Evolutionary conservation across 305 asterid genomes (phyloP), one percentile per base, ranked within the genome.

Genomic region (Rubia tinctorum): DNA sequence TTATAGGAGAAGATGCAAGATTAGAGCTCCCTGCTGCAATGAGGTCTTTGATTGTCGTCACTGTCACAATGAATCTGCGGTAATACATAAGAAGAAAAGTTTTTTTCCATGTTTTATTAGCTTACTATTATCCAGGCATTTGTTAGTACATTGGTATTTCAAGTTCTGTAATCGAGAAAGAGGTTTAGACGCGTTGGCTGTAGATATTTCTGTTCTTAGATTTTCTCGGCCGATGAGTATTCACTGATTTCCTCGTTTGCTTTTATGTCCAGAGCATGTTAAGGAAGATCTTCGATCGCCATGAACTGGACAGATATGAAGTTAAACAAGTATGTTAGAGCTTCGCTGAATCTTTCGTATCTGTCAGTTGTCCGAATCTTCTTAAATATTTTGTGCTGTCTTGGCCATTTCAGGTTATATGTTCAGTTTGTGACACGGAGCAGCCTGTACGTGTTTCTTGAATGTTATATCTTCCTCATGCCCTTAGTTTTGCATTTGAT

Each of bases 41-140:
- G 98, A 94, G 77, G 91, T 94, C 81, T 94, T 81, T 68, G 95
- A 85, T 74, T 94, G 99, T 73, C 93, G 99, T 44, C 99, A 94
- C 74, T 94, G 99, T 80, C 99, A 92, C 85, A 92, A 94, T 51
- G 99, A 94, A 79, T 87, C 90, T 51, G 59, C 80, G 91, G 99
- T 93, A 85, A 27, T 55, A 39, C 49, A n/a, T 34, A 59, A 22
- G 6, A 13, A 10, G 25, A 56, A 15, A 27, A 18, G 27, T 30
- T 40, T 65, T 10, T 12, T 60, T 13, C 53, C 62, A 34, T 18
- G 10, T 40, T 14, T 60, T 18, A 18, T 18, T 17, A 27, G 67
- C 13, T 68, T 43, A 43, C 53, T 37, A 27, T 34, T 51, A 43
- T 49, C 39, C 39, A 7, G 17, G 20, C 22, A 18, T 7, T 60